phyloP scores from a whole-genome alignment of 176 grass and related monocot genomes.

The Puccinellia tenuiflora region DNA sequence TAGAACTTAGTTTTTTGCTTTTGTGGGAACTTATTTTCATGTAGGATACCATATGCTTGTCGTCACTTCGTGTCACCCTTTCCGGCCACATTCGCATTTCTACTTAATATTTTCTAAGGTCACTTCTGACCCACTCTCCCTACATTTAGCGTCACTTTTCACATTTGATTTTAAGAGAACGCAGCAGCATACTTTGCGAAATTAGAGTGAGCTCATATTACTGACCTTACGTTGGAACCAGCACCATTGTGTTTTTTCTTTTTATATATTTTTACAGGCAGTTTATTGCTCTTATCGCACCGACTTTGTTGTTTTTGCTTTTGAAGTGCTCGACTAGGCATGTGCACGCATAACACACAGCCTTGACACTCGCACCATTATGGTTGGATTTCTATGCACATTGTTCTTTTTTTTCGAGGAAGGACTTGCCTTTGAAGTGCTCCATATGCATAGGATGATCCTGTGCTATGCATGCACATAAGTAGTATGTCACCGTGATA shows the following conservation, averaged over 20 bases:
- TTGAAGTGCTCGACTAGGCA: background rate
- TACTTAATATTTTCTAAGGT: no score
- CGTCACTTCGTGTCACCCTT: no score
- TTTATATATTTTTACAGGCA: background rate
- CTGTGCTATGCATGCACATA: background rate
- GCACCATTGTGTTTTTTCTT: background rate
- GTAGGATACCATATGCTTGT: no score
- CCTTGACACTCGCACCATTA: background rate
- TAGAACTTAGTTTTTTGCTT: no score
- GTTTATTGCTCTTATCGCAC: background rate
- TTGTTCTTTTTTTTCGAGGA: background rate
- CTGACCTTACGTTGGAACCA: background rate
- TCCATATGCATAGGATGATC: background rate
- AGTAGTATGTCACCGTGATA: background rate
- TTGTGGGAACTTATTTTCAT: no score
- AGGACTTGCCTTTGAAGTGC: background rate
- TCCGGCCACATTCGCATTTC: no score
- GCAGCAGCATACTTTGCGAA: no score
- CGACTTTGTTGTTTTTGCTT: no score
- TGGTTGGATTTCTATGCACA: background rate
- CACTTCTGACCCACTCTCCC: no score
- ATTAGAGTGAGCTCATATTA: background rate
- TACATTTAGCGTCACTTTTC: no score
- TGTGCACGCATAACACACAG: background rate
- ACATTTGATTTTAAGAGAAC: no score